A percentile compares a stretch with the other conserved stretches of the same genome.
Evolutionary conservation across 139 green algal genomes (phyloP).

Genomic region (Coelastrella sp.): DNA sequence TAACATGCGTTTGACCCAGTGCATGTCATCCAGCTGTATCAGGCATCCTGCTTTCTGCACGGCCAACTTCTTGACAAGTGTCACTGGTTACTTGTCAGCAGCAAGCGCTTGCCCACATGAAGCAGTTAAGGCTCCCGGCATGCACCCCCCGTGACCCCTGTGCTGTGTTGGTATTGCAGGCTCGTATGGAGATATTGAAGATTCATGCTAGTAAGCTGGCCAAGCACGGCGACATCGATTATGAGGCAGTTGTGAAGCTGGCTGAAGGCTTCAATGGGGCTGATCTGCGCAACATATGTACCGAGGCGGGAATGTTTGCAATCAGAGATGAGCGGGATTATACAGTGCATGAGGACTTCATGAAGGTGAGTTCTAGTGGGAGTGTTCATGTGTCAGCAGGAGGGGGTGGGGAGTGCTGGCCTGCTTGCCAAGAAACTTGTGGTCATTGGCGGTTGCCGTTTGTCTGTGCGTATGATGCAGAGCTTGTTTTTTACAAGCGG

Average conservation of each 20-base stretch:
- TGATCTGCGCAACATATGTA: conserved; percentile 99
- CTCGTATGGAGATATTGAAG: conserved; percentile 98
- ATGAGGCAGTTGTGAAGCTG: conserved; percentile 97
- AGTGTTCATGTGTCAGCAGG: neutral
- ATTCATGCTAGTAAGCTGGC: conserved; percentile 95
- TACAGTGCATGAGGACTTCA: conserved; percentile 97
- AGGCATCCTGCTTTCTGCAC: too few species aligned
- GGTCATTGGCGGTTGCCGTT: too few species aligned
- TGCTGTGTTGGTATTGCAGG: conserved; percentile 21
- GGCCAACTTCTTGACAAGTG: too few species aligned
- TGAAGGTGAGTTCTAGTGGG: conserved; percentile 93
- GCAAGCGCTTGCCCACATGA: too few species aligned
- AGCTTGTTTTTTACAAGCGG: too few species aligned
- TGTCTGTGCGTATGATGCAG: too few species aligned
- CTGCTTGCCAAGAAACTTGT: neutral
- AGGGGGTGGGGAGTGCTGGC: too few species aligned
- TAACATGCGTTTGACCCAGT: too few species aligned
- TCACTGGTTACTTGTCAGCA: too few species aligned
- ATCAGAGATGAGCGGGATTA: conserved; percentile 99
- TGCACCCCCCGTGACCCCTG: neutral
- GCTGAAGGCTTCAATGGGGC: conserved; percentile 98
- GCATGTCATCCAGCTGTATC: too few species aligned
- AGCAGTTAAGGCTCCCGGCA: too few species aligned
- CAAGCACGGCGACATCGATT: conserved; percentile 99
- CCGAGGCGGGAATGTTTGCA: conserved; percentile 84